phyloP scores from a whole-genome alignment of 1,139 yeast species.

The Geotrichum cucujoidarum region DNA sequence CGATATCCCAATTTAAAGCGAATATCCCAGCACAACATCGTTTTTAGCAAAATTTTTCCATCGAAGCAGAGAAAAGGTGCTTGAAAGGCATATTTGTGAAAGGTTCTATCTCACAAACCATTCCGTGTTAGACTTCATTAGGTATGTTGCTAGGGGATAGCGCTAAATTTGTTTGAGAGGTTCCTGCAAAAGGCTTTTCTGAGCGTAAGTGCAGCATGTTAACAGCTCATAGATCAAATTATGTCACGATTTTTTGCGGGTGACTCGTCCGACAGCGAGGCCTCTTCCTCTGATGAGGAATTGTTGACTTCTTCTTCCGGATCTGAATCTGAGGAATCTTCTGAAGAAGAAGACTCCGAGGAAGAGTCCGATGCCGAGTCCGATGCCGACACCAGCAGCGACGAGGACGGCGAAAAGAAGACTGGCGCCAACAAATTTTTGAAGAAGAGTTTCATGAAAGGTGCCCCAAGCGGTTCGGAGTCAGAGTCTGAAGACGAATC shows the following conservation, averaged over 20 bases:
- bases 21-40: conserved; percentile 3
- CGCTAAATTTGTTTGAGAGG: not conserved
- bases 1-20: not conserved
- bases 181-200: not conserved
- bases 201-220: too few relatives aligned
- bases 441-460: conserved; percentile 47
- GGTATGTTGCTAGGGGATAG: not conserved
- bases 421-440: conserved; percentile 55
- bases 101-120: conserved; percentile 4
- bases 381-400: conserved; percentile 41
- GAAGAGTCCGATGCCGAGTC: conserved; percentile 33
- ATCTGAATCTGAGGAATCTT: conserved; percentile 26
- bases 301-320: conserved; percentile 56
- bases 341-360: conserved; percentile 28
- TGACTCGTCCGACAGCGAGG: conserved; percentile 48
- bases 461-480: conserved; percentile 48
- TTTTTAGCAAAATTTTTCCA: conserved; percentile 9
- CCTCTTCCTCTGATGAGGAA: conserved; percentile 74
- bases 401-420: conserved; percentile 35
- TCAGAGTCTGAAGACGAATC: conserved; percentile 52
- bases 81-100: not conserved
- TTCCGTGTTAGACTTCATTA: conserved; percentile 3
- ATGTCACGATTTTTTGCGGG: conserved; percentile 79
- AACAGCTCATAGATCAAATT: not conserved
- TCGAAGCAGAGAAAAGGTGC: conserved; percentile 1